Conservation (phyloP, 2,329 filamentous ascomycete genomes). For the Verticillium alfalfae region DNA sequence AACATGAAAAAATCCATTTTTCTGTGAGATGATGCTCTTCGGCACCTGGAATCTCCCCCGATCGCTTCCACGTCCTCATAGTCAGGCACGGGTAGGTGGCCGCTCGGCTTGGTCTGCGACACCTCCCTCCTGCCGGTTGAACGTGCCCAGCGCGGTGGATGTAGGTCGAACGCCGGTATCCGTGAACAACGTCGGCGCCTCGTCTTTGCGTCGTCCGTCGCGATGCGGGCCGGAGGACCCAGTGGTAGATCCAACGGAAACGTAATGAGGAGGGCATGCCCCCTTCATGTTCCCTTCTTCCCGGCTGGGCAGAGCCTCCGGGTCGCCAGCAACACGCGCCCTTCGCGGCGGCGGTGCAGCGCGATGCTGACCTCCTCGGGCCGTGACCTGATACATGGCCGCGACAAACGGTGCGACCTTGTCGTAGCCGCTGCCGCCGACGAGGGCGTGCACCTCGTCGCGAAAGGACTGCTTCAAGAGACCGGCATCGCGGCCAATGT, state of each 20-base stretch:
- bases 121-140: not conserved
- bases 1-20: not conserved
- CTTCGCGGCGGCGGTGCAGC: slow-evolving; percentile 25
- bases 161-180: not conserved
- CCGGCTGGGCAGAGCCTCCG: not conserved
- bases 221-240: slow-evolving; percentile 66
- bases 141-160: not conserved
- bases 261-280: slow-evolving; percentile 77
- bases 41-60: not conserved
- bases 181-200: not conserved
- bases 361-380: slow-evolving; percentile 60
- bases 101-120: not conserved
- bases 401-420: slow-evolving; percentile 70
- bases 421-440: slow-evolving; percentile 52
- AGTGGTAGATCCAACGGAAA: slow-evolving; percentile 92
- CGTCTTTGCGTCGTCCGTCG: slow-evolving; percentile 25
- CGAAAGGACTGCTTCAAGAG: slow-evolving; percentile 66
- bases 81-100: not conserved
- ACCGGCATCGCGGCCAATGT: slow-evolving; percentile 63
- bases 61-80: not conserved
- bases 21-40: not conserved
- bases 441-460: slow-evolving; percentile 57
- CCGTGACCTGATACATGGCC: slow-evolving; percentile 83
- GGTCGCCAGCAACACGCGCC: not conserved
- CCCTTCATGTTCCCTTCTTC: slow-evolving; percentile 24